phyloP scores from a whole-genome alignment of 2,329 filamentous ascomycete genomes.

The Alternaria consortialis region DNA sequence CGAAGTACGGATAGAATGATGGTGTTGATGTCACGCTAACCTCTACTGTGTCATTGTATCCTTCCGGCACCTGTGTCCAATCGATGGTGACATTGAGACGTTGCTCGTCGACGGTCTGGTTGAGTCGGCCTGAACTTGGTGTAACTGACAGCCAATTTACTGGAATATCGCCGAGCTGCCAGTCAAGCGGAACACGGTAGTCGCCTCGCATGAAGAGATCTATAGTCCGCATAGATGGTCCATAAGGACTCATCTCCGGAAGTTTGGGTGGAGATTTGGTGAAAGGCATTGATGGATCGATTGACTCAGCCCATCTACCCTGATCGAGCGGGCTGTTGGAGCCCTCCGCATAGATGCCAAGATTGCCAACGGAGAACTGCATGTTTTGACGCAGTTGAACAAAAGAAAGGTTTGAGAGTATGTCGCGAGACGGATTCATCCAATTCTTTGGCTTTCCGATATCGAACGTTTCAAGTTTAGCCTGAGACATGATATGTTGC shows the following conservation, averaged over 20 bases:
- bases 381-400: conserved; percentile 55
- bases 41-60: conserved; percentile 20
- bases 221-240: conserved; percentile 19
- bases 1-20: conserved; percentile 25
- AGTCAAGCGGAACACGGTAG: conserved; percentile 26
- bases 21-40: conserved; percentile 23
- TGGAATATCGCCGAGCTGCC: conserved; percentile 25
- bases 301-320: conserved; percentile 62
- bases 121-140: conserved; percentile 21
- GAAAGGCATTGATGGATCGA: conserved; percentile 65
- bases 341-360: conserved; percentile 28
- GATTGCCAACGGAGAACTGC: conserved; percentile 26
- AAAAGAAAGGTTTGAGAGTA: conserved; percentile 65
- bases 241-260: conserved; percentile 28
- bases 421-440: conserved; percentile 74
- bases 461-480: conserved; percentile 22
- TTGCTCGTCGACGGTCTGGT: conserved; percentile 21
- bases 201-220: conserved; percentile 31
- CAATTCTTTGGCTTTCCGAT: conserved; percentile 59
- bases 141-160: conserved; percentile 26
- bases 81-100: conserved; percentile 29
- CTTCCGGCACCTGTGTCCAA: conserved; percentile 22
- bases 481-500: conserved; percentile 41
- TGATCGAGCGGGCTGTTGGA: conserved; percentile 32
- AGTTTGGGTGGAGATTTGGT: conserved; percentile 40